phyloP scores from a whole-genome alignment of 2,329 filamentous ascomycete species.

The Fusarium sp. region DNA sequence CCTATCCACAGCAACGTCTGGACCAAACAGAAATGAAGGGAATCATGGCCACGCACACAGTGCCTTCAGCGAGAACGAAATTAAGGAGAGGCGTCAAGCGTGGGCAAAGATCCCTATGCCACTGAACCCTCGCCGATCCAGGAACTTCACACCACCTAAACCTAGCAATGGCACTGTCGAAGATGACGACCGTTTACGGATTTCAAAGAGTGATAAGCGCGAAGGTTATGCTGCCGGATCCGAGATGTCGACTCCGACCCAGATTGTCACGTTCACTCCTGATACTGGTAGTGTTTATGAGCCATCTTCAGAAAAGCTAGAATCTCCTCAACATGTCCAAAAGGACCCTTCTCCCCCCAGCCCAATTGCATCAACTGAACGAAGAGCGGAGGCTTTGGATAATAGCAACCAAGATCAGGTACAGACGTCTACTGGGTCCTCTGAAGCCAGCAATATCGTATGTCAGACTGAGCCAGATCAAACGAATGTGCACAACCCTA shows the following conservation, averaged over 20 bases:
- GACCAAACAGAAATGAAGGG: neutral
- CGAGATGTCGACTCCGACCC: slow-evolving; percentile 26
- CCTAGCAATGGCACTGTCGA: neutral
- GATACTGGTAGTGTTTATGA: slow-evolving; percentile 25
- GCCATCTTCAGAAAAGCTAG: slow-evolving; percentile 6
- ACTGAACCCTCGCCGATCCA: slow-evolving; percentile 42
- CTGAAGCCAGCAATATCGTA: neutral
- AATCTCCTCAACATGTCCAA: neutral
- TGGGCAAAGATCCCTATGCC: slow-evolving; percentile 54
- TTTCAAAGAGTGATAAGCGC: slow-evolving; percentile 2
- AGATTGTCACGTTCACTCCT: slow-evolving; percentile 21
- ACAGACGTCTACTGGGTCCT: neutral
- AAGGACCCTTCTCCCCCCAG: neutral
- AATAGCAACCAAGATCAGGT: neutral
- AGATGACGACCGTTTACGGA: neutral
- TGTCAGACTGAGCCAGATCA: neutral
- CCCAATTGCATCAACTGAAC: neutral
- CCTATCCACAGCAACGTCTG: neutral
- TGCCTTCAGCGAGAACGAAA: slow-evolving; percentile 50
- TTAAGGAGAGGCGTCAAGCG: slow-evolving; percentile 49
- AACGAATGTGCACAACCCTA: neutral
- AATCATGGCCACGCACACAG: slow-evolving; percentile 34
- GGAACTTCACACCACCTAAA: slow-evolving; percentile 16
- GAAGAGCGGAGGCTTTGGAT: neutral
- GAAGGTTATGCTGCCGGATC: slow-evolving; percentile 15